These are phyloP conservation scores for Kwoniella mangroviensis DNA, from an alignment of 768 basidiomycete genomes.

Conservation along the genomic window DNA sequence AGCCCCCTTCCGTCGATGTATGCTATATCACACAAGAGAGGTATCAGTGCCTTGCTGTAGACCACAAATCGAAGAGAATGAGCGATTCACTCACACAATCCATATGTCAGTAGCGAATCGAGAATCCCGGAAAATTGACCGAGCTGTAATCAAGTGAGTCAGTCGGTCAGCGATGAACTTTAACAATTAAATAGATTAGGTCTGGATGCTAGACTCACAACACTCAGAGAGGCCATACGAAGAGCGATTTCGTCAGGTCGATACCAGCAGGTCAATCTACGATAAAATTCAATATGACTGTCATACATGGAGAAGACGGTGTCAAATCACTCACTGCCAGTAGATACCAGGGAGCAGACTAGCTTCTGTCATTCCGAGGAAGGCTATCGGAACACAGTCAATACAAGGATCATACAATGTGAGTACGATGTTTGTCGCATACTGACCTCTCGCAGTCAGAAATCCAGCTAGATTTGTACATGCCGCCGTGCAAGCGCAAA, in stretches of 20 bases:
- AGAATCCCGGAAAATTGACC: constrained; percentile 33
- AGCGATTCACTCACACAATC: constrained; percentile 23
- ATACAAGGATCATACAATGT: no score
- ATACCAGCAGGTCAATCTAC: constrained; percentile 37
- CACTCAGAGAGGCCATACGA: constrained; percentile 18
- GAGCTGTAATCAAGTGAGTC: not conserved
- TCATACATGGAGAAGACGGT: no score
- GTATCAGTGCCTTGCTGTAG: not conserved
- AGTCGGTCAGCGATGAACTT: not conserved
- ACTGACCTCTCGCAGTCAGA: not conserved
- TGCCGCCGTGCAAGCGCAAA: constrained; percentile 7
- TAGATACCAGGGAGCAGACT: constrained; percentile 37
- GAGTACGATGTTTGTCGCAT: not conserved
- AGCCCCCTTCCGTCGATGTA: constrained; percentile 34
- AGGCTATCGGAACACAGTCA: constrained; percentile 1
- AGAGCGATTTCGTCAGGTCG: constrained; percentile 40
- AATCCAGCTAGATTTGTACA: not conserved
- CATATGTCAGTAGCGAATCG: constrained; percentile 33
- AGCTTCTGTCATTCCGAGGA: constrained; percentile 35
- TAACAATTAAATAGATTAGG: no score
- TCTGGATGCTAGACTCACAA: not conserved
- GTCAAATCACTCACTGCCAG: constrained; percentile 21
- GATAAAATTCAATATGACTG: not conserved
- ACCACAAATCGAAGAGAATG: no score
- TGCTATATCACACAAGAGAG: constrained; percentile 10